phyloP scores from a whole-genome alignment of 768 basidiomycete species.

The Kwoniella europaea region DNA sequence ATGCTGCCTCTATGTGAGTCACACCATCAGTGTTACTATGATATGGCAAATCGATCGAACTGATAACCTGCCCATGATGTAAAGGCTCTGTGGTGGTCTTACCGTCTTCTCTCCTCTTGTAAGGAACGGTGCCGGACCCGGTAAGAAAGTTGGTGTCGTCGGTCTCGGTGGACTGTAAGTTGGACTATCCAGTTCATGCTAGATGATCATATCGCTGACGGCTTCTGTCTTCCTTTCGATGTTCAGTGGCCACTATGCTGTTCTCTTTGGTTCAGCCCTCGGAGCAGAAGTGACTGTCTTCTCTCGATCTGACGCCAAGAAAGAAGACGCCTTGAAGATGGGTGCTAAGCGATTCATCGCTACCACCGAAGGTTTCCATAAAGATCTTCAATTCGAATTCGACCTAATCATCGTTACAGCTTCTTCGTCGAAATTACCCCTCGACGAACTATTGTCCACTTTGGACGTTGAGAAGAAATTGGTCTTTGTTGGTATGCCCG shows the following conservation, averaged over 20 bases:
- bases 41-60: not conserved
- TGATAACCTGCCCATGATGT: not conserved
- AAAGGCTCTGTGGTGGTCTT: slow-evolving; percentile 67
- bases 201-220: too few relatives aligned
- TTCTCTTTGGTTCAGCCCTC: slow-evolving; percentile 65
- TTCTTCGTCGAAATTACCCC: slow-evolving; percentile 59
- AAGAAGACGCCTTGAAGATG: slow-evolving; percentile 65
- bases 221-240: too few relatives aligned
- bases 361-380: slow-evolving; percentile 58
- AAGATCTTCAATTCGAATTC: slow-evolving; percentile 56
- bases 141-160: slow-evolving; percentile 70
- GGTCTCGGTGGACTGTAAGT: slow-evolving; percentile 67
- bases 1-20: slow-evolving; percentile 66
- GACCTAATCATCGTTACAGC: slow-evolving; percentile 61
- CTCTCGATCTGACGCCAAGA: slow-evolving; percentile 66
- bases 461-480: slow-evolving; percentile 66
- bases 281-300: slow-evolving; percentile 69
- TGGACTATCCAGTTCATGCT: too few relatives aligned
- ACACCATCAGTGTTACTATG: not conserved
- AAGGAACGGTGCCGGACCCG: slow-evolving; percentile 65
- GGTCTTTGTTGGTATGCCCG: slow-evolving; percentile 67
- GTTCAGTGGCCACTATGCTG: slow-evolving; percentile 53
- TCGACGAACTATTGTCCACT: slow-evolving; percentile 66
- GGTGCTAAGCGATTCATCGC: slow-evolving; percentile 63
- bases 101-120: slow-evolving; percentile 69